Evolutionary conservation across 1,139 yeast genomes (phyloP).

Genomic region (Lodderomyces pseudojiufengensis): DNA sequence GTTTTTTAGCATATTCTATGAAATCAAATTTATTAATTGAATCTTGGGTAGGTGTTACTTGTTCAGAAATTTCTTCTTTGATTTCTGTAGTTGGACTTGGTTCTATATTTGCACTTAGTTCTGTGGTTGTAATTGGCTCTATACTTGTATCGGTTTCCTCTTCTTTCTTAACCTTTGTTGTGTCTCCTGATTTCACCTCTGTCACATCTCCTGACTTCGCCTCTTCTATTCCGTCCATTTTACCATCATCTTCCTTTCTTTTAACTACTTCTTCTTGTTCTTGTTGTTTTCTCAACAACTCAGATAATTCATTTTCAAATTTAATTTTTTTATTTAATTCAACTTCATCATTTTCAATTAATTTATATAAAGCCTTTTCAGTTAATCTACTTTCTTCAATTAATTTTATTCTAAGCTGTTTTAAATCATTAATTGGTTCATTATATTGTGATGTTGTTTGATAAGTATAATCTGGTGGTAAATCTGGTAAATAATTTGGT

Average conservation of each 20-base stretch:
- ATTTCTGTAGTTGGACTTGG: background rate
- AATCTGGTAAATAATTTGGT: constrained; percentile 74
- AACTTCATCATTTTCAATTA: constrained; percentile 44
- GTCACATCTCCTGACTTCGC: no score
- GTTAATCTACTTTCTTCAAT: constrained; percentile 80
- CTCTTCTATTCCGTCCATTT: no score
- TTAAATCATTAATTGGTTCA: constrained; percentile 66
- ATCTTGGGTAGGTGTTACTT: constrained; percentile 9
- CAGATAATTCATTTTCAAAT: constrained; percentile 22
- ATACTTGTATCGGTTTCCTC: no score
- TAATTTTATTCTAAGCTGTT: constrained; percentile 61
- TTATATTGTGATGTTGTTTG: constrained; percentile 68
- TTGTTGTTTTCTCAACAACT: constrained; percentile 6
- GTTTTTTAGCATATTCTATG: constrained; percentile 49
- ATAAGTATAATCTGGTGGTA: constrained; percentile 93
- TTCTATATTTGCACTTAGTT: background rate
- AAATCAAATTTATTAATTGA: constrained; percentile 44
- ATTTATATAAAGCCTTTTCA: constrained; percentile 67
- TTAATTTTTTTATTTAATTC: constrained; percentile 24
- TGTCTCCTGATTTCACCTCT: no score
- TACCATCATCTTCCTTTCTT: constrained; percentile 1
- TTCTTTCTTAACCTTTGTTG: background rate
- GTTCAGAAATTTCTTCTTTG: constrained; percentile 3
- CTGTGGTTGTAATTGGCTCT: no score
- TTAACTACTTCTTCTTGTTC: constrained; percentile 16